Percentiles rank a stretch among this genome's conserved stretches.
These are phyloP conservation scores for Picea sitchensis DNA, from an alignment of 75 land plant species.

Conservation along the genomic window DNA sequence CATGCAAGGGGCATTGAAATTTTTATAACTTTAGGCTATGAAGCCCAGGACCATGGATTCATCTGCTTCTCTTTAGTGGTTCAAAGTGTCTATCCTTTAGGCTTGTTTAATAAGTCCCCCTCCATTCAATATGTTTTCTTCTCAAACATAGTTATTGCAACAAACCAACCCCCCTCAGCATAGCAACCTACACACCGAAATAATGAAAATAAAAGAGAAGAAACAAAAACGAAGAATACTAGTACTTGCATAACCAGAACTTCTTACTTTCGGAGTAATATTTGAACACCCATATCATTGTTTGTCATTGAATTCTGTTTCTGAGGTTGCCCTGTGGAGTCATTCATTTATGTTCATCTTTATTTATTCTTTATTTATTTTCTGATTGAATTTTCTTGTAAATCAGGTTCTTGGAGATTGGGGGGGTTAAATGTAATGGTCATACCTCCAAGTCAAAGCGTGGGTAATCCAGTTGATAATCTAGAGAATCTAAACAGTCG, in stretches of 20 bases:
- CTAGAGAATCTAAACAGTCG: not conserved
- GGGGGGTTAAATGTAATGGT: slow-evolving; percentile 40
- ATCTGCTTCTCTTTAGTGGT: no score
- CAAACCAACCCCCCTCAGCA: no score
- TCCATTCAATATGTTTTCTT: no score
- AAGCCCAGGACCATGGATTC: no score
- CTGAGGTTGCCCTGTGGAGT: not conserved
- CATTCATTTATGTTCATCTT: not conserved
- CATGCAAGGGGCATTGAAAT: no score
- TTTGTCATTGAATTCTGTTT: not conserved
- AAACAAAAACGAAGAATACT: not conserved
- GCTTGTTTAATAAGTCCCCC: no score
- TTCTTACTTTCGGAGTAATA: not conserved
- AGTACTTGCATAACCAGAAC: not conserved
- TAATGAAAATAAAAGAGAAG: not conserved
- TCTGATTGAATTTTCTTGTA: slow-evolving; percentile 1
- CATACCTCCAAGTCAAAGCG: slow-evolving; percentile 16
- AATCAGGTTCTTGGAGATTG: slow-evolving; percentile 81
- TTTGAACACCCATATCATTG: no score
- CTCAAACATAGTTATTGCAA: no score
- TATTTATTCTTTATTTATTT: no score
- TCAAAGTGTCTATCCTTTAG: no score
- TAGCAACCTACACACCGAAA: no score
- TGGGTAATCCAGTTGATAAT: slow-evolving; percentile 6
- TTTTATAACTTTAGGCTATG: no score